Evolutionary conservation across 1,284 basidiomycete species (phyloP).

Genomic region (Naganishia cerealis): DNA sequence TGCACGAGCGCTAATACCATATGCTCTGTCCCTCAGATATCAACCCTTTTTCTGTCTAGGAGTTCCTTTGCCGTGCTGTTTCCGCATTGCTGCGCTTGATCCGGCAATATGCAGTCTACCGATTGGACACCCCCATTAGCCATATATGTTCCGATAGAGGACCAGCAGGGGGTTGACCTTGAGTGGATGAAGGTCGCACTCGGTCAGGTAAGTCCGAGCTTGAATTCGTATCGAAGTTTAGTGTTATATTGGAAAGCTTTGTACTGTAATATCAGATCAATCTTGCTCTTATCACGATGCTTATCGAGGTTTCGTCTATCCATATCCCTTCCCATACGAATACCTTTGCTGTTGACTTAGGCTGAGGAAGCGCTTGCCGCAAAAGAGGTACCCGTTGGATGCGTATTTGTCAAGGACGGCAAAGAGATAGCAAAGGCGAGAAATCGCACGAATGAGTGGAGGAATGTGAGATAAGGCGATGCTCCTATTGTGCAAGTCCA

Average conservation of each 20-base stretch:
- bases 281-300: conserved; percentile 6
- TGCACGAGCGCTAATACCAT: not conserved
- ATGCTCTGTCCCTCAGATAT: not conserved
- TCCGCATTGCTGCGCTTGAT: not conserved
- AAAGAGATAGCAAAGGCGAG: conserved; percentile 78
- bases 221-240: not conserved
- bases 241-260: conserved; percentile 2
- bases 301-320: conserved; percentile 10
- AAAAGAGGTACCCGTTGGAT: conserved; percentile 93
- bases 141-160: conserved; percentile 49
- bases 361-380: conserved; percentile 74
- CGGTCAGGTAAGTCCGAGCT: conserved; percentile 44
- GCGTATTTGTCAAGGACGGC: conserved; percentile 82
- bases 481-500: conserved; percentile 1
- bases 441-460: conserved; percentile 90
- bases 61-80: not conserved
- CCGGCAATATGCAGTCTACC: conserved; percentile 10
- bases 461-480: conserved; percentile 65
- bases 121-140: conserved; percentile 26
- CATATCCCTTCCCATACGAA: not conserved
- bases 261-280: conserved; percentile 7
- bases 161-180: conserved; percentile 48
- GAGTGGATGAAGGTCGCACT: conserved; percentile 55
- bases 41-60: not conserved
- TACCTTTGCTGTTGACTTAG: conserved; percentile 38